Evolutionary conservation across 169 alveolate species (phyloP).

Genomic region (Plasmodium gonderi): DNA sequence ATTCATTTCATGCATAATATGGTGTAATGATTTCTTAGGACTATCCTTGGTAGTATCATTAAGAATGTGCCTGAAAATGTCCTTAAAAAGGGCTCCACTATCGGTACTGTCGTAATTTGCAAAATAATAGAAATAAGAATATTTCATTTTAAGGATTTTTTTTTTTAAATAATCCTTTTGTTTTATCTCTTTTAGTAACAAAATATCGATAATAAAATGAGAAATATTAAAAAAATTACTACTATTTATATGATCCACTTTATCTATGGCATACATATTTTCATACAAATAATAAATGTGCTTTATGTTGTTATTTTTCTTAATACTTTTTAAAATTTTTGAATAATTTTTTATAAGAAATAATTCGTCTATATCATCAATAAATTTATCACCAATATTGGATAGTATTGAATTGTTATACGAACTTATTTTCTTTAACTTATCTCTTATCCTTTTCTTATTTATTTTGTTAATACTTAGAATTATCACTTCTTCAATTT

Average conservation of each 20-base stretch:
- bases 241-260: constrained; percentile 54
- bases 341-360: constrained; percentile 50
- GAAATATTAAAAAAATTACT: constrained; percentile 66
- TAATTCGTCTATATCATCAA: constrained; percentile 33
- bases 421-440: constrained; percentile 46
- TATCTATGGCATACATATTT: constrained; percentile 70
- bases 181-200: constrained; percentile 18
- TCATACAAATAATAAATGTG: constrained; percentile 69
- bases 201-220: constrained; percentile 59
- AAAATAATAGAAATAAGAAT: constrained; percentile 16
- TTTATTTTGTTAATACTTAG: constrained; percentile 14
- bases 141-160: constrained; percentile 50
- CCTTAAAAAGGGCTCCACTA: constrained; percentile 14
- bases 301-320: constrained; percentile 17
- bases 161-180: constrained; percentile 65
- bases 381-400: constrained; percentile 24
- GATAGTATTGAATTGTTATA: constrained; percentile 24
- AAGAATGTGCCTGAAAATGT: background rate
- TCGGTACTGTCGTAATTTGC: background rate
- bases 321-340: constrained; percentile 11
- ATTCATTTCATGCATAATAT: background rate
- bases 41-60: background rate
- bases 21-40: background rate
- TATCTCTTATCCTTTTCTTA: constrained; percentile 70
- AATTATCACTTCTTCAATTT: constrained; percentile 42